Base-by-base conservation (phyloP, 352 stramenopile species). In the Lagenidium giganteum region DNA sequence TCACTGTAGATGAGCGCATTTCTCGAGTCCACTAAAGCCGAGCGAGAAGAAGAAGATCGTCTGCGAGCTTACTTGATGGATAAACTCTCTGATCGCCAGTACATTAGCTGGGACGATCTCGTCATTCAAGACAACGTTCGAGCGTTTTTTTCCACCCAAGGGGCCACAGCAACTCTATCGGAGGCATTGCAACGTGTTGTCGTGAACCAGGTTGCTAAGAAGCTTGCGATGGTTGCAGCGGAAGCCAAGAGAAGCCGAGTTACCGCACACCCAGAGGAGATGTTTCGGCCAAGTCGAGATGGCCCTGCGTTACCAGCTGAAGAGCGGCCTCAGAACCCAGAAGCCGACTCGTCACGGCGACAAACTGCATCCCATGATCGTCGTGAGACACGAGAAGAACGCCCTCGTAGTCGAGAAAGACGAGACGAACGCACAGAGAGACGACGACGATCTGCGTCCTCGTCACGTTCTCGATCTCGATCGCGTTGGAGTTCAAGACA, bases 391-490 rank as follows among this genome's bases (percentile, higher is more conserved):
- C 13, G 18, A 14, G 13, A 16, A n/a, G 24, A 4, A 11, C 2
- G 26, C 35, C 6, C 12, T 59, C 43, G n/a, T 49, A 30, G 23
- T 58, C 50, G 11, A 8, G 11, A 45, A 16, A n/a, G n/a, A n/a
- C n/a, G n/a, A n/a, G n/a, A n/a, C n/a, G n/a, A n/a, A n/a, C n/a
- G n/a, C n/a, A n/a, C n/a, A 38, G 51, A 48, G 23, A 56, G 54
- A 29, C 49, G 38, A 18, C 41, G 39, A 29, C 58, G 49, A 25
- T 79, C 64, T 5, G 25, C 24, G 24, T 79, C 65, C 3, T 42
- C 30, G 3, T 60, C 48, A 31, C 54, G 47, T 14, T 78, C 61
- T 13, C 51, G 53, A 16, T 81, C 66, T 51, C 57, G 61, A 21
- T 67, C 46, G n/a, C 43, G 51, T 20, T 50, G 54, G 8, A 56